Evolutionary conservation across 225 moss, liverwort and hornwort genomes (phyloP).

Genomic region (Marchantia paleacea): DNA sequence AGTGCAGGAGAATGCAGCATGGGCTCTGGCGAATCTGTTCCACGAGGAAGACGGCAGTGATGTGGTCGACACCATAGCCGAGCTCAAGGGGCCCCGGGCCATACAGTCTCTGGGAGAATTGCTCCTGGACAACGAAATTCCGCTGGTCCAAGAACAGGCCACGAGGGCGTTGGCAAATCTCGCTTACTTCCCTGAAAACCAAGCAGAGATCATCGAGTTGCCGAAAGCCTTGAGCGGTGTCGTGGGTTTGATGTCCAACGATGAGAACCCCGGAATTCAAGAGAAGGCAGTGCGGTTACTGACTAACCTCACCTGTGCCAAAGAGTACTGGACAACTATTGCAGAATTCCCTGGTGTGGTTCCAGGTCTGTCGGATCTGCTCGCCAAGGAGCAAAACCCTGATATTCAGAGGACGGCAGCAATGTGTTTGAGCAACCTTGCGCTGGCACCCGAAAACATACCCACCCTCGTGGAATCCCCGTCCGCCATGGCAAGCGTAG

Average conservation of each 20-base stretch:
- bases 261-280: slow-evolving; percentile 12
- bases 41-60: slow-evolving; percentile 14
- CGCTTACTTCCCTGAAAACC: slow-evolving; percentile 21
- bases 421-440: slow-evolving; percentile 19
- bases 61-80: slow-evolving; percentile 3
- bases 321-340: slow-evolving; percentile 12
- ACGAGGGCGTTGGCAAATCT: slow-evolving; percentile 32
- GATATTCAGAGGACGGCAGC: slow-evolving; percentile 20
- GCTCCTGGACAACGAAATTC: slow-evolving; percentile 1
- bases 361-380: slow-evolving; percentile 12
- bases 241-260: slow-evolving; percentile 16
- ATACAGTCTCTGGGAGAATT: slow-evolving; percentile 13
- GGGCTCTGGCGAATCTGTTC: slow-evolving; percentile 16
- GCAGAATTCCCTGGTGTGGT: slow-evolving; percentile 17
- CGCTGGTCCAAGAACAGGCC: slow-evolving; percentile 8
- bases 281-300: slow-evolving; percentile 11
- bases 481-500: slow-evolving; percentile 1
- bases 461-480: not conserved
- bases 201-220: slow-evolving; percentile 16
- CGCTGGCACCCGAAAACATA: slow-evolving; percentile 18
- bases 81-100: not conserved
- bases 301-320: slow-evolving; percentile 18
- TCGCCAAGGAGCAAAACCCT: slow-evolving; percentile 11
- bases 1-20: slow-evolving; percentile 20
- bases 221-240: slow-evolving; percentile 8